Evolutionary conservation across 2,329 filamentous ascomycete genomes (phyloP), one percentile per base, ranked within the genome.

Genomic region (Epichloe bromicola): DNA sequence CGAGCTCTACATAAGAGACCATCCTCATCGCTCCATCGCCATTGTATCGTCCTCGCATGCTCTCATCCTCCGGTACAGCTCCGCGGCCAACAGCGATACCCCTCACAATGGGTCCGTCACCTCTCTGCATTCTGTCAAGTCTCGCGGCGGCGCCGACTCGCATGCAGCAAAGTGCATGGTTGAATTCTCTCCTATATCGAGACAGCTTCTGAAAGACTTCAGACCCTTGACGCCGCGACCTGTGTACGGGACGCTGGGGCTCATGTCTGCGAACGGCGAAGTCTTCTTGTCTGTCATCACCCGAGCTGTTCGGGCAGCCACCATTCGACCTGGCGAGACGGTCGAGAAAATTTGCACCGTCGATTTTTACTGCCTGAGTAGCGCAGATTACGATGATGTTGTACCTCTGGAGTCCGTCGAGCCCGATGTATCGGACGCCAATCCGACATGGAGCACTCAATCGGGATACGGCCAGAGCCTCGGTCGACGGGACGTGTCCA

Each of bases 251-350:
- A 97, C 90, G 0, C 72, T 97, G 44, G 91, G 91, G 2, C 72
- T 97, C 55, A 91, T 96, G 59, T 85, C 88, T 0, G 78, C 95
- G 55, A 81, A 83, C 55, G 77, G 81, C 53, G 88, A 96, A 70
- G 83, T 96, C 14, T 97, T 97, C 65, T 73, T 97, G 15, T 93
- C 89, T 54, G 85, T 96, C 52, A 86, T 97, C 49, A 94, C 86
- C 30, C 80, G 82, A 44, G 85, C 88, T 38, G 77, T 80, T 19
- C 81, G 83, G 55, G 88, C 90, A 5, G 91, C 90, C 15, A 88
- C 81, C 1, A 77, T 96, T 46, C 78, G 89, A 46, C 89, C 89
- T 0, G 88, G 88, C 45, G 91, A 97, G 73, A 91, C 85, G 4
- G 84, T 96, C 23, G 86, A 93, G 69, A 83, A 83, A 65, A 97